phyloP scores from a whole-genome alignment of 2,329 filamentous ascomycete genomes.

The Microdochium paspali region DNA sequence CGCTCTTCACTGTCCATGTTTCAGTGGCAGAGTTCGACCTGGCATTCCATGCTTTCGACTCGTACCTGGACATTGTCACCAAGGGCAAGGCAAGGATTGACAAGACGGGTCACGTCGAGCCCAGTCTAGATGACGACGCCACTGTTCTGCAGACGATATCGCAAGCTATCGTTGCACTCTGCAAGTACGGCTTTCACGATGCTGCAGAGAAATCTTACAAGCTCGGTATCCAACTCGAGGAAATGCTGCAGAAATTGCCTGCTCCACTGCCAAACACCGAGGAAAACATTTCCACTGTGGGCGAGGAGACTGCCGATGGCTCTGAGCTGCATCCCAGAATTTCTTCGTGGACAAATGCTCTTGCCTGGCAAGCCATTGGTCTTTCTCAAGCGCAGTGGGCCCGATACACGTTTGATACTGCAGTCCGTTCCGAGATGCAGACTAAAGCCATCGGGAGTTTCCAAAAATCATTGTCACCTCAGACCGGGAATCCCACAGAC shows the following conservation, averaged over 20 bases:
- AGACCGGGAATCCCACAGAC: constrained; percentile 56
- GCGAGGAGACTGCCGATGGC: constrained; percentile 21
- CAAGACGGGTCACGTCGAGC: constrained; percentile 64
- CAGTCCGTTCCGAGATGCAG: constrained; percentile 63
- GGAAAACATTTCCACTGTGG: constrained; percentile 18
- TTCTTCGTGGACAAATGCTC: constrained; percentile 51
- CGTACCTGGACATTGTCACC: constrained; percentile 81
- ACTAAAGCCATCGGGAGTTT: constrained; percentile 68
- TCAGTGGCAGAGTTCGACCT: constrained; percentile 86
- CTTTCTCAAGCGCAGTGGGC: constrained; percentile 84
- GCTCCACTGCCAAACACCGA: constrained; percentile 16
- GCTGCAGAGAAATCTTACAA: constrained; percentile 72
- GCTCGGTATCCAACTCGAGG: constrained; percentile 62
- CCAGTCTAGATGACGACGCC: constrained; percentile 68
- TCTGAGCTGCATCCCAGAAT: constrained; percentile 32
- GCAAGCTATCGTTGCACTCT: constrained; percentile 71
- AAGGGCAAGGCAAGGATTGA: constrained; percentile 76
- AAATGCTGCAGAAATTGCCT: constrained; percentile 58
- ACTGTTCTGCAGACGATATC: constrained; percentile 69
- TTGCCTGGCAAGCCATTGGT: constrained; percentile 77
- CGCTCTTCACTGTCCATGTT: constrained; percentile 81
- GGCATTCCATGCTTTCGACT: constrained; percentile 82
- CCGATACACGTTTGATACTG: constrained; percentile 66
- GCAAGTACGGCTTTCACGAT: constrained; percentile 65
- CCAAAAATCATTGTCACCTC: constrained; percentile 60